Evolutionary conservation across 176 grass and related monocot species (phyloP).

Genomic region (Triticum urartu): DNA sequence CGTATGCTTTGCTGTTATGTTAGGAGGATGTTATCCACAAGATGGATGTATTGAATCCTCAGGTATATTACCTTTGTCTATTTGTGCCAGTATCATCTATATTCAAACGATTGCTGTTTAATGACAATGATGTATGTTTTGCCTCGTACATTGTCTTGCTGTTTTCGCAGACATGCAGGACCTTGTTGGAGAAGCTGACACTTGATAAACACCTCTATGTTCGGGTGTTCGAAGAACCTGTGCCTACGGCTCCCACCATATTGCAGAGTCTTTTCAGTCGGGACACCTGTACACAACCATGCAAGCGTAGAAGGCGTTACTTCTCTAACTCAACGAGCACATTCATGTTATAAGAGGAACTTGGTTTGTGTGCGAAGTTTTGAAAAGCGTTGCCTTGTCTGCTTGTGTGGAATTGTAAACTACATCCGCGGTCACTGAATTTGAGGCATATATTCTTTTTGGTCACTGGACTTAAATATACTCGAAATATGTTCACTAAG

Average conservation of each 20-base stretch:
- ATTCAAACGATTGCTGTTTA: not conserved
- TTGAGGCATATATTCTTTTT: not conserved
- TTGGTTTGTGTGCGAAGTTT: not conserved
- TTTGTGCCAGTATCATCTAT: too few species aligned
- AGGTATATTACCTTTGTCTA: slow-evolving; percentile 41
- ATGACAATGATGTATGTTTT: not conserved
- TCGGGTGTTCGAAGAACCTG: slow-evolving; percentile 43
- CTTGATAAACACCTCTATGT: slow-evolving; percentile 54
- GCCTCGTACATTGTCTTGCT: not conserved
- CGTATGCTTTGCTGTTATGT: not conserved
- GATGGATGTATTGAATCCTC: slow-evolving; percentile 92
- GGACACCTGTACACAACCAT: not conserved
- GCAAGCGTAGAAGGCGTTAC: slow-evolving; percentile 53
- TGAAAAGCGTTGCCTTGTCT: not conserved
- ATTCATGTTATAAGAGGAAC: slow-evolving; percentile 42
- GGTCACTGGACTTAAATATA: not conserved
- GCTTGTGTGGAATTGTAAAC: not conserved
- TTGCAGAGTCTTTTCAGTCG: slow-evolving; percentile 46
- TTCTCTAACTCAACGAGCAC: slow-evolving; percentile 76
- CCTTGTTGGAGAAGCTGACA: slow-evolving; percentile 60
- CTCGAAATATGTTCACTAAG: too few species aligned
- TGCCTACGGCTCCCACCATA: slow-evolving; percentile 49
- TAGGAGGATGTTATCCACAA: slow-evolving; percentile 81
- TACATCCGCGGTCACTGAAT: not conserved
- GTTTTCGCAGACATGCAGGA: slow-evolving; percentile 71